Conservation (phyloP, 768 basidiomycete species). For the Termitomyces sp. region DNA sequence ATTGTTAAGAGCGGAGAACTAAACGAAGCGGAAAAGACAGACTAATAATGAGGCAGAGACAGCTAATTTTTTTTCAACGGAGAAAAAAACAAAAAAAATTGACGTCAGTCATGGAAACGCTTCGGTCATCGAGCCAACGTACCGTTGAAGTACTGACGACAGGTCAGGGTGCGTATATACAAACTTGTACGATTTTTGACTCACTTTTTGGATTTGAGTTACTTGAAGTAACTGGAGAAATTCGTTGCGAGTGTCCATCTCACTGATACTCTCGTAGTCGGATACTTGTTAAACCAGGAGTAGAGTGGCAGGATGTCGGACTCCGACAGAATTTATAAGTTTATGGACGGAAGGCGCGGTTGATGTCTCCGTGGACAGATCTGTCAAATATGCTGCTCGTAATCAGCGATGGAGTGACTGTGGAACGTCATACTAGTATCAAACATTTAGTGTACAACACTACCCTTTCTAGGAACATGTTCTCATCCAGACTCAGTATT, state of each 20-base stretch:
- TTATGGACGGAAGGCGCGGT: not conserved
- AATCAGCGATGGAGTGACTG: not conserved
- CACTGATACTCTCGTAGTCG: not conserved
- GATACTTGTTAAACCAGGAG: too few species aligned
- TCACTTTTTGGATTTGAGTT: not conserved
- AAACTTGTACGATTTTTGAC: not conserved
- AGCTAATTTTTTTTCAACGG: not conserved
- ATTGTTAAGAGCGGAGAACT: too few species aligned
- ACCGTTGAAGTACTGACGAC: not conserved
- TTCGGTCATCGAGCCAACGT: not conserved
- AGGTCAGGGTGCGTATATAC: not conserved
- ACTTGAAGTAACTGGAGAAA: not conserved
- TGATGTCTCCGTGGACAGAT: not conserved
- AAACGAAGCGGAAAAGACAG: not conserved
- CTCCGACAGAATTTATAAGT: not conserved
- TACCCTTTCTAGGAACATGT: not conserved
- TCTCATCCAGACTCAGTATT: not conserved
- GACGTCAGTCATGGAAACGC: not conserved
- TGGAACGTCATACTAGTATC: not conserved
- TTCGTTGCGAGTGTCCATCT: not conserved
- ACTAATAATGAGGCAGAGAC: not conserved
- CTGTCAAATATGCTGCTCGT: not conserved
- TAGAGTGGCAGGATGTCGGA: not conserved
- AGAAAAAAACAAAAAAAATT: not conserved
- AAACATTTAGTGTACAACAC: not conserved